phyloP scores from a whole-genome alignment of 805 yeast genomes.

The Saccharomycopsis fermentans region DNA sequence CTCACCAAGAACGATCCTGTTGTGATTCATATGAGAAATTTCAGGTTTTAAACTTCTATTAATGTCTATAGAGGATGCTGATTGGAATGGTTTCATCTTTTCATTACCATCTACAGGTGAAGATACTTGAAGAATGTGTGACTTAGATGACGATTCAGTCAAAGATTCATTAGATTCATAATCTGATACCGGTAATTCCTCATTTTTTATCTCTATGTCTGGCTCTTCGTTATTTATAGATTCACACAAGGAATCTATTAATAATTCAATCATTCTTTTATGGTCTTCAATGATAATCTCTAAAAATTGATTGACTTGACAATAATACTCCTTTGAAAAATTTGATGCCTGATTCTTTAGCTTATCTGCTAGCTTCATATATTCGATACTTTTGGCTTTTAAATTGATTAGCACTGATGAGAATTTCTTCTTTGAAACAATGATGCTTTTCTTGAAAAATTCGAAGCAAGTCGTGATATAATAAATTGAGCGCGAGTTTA shows the following conservation, averaged over 20 bases:
- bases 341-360: not conserved
- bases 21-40: not conserved
- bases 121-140: not conserved
- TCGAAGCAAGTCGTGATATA: not conserved
- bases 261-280: not conserved
- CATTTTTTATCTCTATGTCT: not conserved
- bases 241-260: not conserved
- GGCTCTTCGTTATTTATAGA: not conserved
- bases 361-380: not conserved
- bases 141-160: not conserved
- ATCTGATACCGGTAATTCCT: not conserved
- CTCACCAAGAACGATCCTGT: not conserved
- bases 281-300: not conserved
- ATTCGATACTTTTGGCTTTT: not conserved
- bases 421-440: not conserved
- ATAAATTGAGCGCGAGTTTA: not conserved
- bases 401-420: not conserved
- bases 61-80: not conserved
- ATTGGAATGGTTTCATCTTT: not conserved
- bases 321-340: not conserved
- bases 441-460: not conserved
- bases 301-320: not conserved
- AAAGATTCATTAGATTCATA: not conserved
- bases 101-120: not conserved
- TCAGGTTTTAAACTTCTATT: not conserved